Evolutionary conservation across 2,329 filamentous ascomycete genomes (phyloP).

Genomic region (Fulvia fulva): DNA sequence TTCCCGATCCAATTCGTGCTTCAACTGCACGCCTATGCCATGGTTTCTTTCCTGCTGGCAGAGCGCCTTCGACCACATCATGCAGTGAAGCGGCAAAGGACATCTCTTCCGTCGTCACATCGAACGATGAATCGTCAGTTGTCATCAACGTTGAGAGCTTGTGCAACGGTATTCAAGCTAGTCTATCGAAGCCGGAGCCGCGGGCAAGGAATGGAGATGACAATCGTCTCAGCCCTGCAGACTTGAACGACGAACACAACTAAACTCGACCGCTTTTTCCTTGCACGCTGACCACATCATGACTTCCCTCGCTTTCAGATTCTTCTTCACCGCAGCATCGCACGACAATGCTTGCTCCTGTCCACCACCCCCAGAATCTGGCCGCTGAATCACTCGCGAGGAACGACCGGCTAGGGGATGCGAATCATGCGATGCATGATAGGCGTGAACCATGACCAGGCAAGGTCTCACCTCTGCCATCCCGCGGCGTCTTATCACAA

Average conservation of each 20-base stretch:
- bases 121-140: neutral
- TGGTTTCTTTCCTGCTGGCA: neutral
- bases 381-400: neutral
- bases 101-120: neutral
- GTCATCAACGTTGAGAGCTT: neutral
- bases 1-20: neutral
- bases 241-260: neutral
- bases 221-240: neutral
- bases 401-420: neutral
- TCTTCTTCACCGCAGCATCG: neutral
- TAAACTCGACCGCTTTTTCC: neutral
- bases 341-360: neutral
- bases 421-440: neutral
- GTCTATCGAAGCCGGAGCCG: neutral
- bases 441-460: neutral
- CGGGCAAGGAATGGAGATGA: slow-evolving; percentile 1
- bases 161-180: neutral
- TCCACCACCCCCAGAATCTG: neutral
- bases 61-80: neutral
- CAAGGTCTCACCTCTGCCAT: neutral
- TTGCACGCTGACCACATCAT: neutral
- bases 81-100: neutral
- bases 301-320: neutral
- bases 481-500: too few species aligned
- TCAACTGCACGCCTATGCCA: neutral